Percentiles rank a stretch among this genome's conserved stretches.
These are phyloP conservation scores for Neospermospora avenae DNA, from an alignment of 2,329 filamentous ascomycete genomes.

Conservation along the genomic window DNA sequence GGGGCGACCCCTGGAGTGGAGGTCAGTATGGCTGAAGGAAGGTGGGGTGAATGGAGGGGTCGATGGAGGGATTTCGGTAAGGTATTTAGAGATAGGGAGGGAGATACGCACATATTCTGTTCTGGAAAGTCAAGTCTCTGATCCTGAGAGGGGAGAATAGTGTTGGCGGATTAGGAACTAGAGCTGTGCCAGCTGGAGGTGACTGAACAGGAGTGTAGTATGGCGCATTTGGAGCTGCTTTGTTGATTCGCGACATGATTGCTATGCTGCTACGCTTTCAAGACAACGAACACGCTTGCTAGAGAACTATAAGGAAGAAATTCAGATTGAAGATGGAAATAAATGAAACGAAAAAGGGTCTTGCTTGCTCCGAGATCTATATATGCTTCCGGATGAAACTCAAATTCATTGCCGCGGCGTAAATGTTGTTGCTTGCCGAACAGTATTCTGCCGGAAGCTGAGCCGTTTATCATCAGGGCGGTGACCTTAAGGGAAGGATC, in stretches of 20 bases:
- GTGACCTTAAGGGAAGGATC: not conserved
- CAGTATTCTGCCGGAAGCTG: not conserved
- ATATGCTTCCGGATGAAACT: not conserved
- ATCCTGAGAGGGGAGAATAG: constrained; percentile 46
- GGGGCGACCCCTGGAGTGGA: constrained; percentile 39
- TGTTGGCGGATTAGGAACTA: constrained; percentile 30
- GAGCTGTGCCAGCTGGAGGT: constrained; percentile 32
- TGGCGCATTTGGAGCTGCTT: constrained; percentile 25
- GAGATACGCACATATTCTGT: constrained; percentile 38
- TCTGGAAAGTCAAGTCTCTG: constrained; percentile 43
- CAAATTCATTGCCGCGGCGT: not conserved
- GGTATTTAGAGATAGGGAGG: not conserved
- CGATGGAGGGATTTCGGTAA: not conserved
- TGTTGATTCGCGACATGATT: constrained; percentile 9
- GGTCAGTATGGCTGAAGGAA: not conserved
- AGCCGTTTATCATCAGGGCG: not conserved
- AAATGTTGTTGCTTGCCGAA: too few relatives aligned
- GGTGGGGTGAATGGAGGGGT: not conserved
- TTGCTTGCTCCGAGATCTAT: too few relatives aligned
- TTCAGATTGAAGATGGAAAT: too few relatives aligned
- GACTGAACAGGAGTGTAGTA: constrained; percentile 35
- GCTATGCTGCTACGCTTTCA: not conserved
- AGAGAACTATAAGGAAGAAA: not conserved
- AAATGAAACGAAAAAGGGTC: too few relatives aligned
- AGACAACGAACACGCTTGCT: not conserved